Evolutionary conservation across 2,329 filamentous ascomycete genomes (phyloP), one percentile per base, ranked within the genome.

Genomic region (Cercospora citrullina): DNA sequence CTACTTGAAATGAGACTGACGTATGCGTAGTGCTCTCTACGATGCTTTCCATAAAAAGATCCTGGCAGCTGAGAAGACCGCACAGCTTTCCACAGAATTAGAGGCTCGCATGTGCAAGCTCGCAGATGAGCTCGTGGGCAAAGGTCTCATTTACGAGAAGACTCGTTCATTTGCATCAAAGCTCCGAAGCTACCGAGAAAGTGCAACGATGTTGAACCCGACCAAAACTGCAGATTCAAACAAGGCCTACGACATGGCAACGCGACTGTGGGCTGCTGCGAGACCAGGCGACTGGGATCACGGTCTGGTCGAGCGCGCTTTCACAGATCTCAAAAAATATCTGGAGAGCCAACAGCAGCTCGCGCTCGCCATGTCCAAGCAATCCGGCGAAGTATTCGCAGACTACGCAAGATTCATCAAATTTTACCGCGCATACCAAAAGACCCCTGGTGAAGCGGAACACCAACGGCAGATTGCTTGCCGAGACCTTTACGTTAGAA

Each of bases 261-360:
- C 30, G 14, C 26, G 10, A 23, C 8, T 31, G 31, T 58, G 60
- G 60, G 18, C 36, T 3, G 60, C 36, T 16, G 60, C 60, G 12
- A 62, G 30, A 30, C n/a, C 60, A 2, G 28, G 36, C 12, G 60
- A 62, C n/a, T 62, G 60, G 60, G 60, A 62, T 30, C 28, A 62
- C 23, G 23, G 30, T 51, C 12, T 51, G 21, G 60, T 62, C 36
- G 36, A 62, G 14, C 39, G 10, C 0, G 60, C 6, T 3, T 62
- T 62, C 39, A 14, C 23, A 30, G 39, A 45, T 8, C 21, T 62
- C 31, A 36, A 51, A 33, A 18, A 45, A 18, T 62, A 62, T n/a
- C 33, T 62, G 14, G 4, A 28, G 14, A 23, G 18, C 7, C 36
- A 39, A 23, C 18, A 62, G 39, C 36, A 31, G 28, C 60, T 62